A percentile compares a stretch with the other conserved stretches of the same genome.
phyloP scores from a whole-genome alignment of 2,329 filamentous ascomycete genomes.

The Raffaelea deltoideospora region DNA sequence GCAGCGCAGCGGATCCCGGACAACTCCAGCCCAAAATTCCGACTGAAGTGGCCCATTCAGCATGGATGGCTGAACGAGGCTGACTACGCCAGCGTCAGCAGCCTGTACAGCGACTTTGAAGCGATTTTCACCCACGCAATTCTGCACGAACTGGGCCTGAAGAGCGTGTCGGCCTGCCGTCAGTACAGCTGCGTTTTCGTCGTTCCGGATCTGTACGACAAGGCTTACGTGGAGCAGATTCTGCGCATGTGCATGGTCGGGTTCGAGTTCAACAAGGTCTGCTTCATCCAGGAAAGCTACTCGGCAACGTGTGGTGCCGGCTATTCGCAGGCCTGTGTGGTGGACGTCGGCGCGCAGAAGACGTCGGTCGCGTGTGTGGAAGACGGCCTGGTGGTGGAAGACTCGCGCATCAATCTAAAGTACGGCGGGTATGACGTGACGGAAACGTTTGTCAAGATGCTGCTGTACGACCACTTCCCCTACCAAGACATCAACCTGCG shows the following conservation, averaged over 20 bases:
- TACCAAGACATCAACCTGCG: constrained; percentile 89
- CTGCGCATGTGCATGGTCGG: constrained; percentile 76
- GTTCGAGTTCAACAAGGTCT: constrained; percentile 78
- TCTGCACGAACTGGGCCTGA: constrained; percentile 66
- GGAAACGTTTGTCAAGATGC: constrained; percentile 92
- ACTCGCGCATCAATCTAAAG: constrained; percentile 89
- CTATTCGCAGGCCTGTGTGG: constrained; percentile 85
- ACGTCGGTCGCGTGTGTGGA: constrained; percentile 95
- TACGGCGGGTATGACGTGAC: constrained; percentile 88
- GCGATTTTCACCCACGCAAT: constrained; percentile 77
- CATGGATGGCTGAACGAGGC: constrained; percentile 81
- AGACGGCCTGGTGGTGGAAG: constrained; percentile 86
- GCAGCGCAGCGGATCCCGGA: constrained; percentile 79
- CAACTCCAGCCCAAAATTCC: constrained; percentile 75
- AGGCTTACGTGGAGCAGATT: constrained; percentile 72
- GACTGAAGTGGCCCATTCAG: constrained; percentile 81
- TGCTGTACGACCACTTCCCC: constrained; percentile 90
- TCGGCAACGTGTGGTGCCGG: constrained; percentile 91
- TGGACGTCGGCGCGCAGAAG: constrained; percentile 94
- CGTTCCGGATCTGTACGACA: constrained; percentile 93
- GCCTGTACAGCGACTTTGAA: constrained; percentile 76
- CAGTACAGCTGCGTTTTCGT: constrained; percentile 96
- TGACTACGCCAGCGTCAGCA: constrained; percentile 67
- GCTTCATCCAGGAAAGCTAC: constrained; percentile 91
- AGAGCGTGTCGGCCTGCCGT: constrained; percentile 63